Conservation (phyloP, 495 filamentous ascomycete species). For the Daldinia decipiens region DNA sequence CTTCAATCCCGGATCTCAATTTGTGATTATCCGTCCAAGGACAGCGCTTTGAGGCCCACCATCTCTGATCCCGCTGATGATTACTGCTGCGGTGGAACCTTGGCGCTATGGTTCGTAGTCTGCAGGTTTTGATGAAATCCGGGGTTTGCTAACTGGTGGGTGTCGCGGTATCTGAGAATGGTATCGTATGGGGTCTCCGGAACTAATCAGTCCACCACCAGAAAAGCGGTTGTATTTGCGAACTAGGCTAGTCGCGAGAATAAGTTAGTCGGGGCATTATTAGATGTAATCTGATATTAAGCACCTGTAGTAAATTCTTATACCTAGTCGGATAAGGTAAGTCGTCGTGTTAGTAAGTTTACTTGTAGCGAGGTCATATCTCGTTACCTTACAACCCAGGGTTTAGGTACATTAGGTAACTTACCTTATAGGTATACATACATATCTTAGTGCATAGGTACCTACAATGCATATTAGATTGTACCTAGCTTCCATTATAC, state of each 20-base stretch:
- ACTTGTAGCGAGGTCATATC: constrained; percentile 19
- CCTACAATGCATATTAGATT: neutral
- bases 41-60: constrained; percentile 35
- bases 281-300: neutral
- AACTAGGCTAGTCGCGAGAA: constrained; percentile 5
- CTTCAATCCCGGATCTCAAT: constrained; percentile 20
- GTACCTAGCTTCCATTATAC: neutral
- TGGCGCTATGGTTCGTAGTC: constrained; percentile 39
- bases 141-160: constrained; percentile 42
- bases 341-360: neutral
- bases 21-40: constrained; percentile 45
- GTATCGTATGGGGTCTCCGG: constrained; percentile 30
- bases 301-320: neutral
- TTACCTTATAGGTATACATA: too few relatives aligned
- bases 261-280: neutral
- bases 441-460: too few relatives aligned
- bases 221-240: constrained; percentile 31
- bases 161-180: constrained; percentile 36
- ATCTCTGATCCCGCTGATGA: constrained; percentile 34
- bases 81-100: constrained; percentile 41
- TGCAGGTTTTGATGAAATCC: constrained; percentile 42
- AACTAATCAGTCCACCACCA: constrained; percentile 20
- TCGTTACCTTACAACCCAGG: constrained; percentile 8
- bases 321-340: constrained; percentile 16
- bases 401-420: neutral